Base-by-base conservation (phyloP, 345 rosid genomes). In the Eucalyptus sp. region DNA sequence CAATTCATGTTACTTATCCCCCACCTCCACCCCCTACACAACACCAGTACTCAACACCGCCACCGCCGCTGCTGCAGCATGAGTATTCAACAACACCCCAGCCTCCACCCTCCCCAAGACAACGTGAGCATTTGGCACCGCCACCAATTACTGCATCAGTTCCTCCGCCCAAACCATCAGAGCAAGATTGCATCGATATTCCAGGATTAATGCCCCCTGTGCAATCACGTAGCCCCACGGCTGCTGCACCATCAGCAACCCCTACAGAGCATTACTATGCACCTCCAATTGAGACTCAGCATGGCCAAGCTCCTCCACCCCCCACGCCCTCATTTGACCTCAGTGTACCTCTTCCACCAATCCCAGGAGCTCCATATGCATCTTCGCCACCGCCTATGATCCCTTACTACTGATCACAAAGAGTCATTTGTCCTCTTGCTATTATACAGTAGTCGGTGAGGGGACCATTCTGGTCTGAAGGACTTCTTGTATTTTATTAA, bases 361-460 rank as follows among this genome's bases (percentile, higher is more conserved):
- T 91, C 13, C 86, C 18, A 37, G 94, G 92, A 44, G 64, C 64
- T 24, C 87, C 91, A 83, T 92, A 93, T 86, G 89, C 94, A 41
- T 91, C 94, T 44, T 93, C 94, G 11, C 94, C 94, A 8, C 94
- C 95, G 48, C 94, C 96, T 25, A 49, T 68, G 29, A 88, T 90
- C 43, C 91, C 90, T 48, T 90, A 88, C 81, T 44, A 87, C 87
- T 90, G 51, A 87, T 76, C 27, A 29, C 84, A 76, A 43, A 41
- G 84, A 76, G 84, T 76, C 84, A 76, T 76, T 76, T 76, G 48
- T 41, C 84, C 84, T 76, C 29, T 76, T 41, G 29, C 84, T 6
- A 64, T 64, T n/a, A 6, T 41, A 76, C 27, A 76, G 83, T 41
- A 41, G 83, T 20, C 83, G 43, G 48, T 76, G 48, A 76, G 48